Evolutionary conservation across 495 filamentous ascomycete species (phyloP), one percentile per base, ranked within the genome.

Genomic region (Eremomyces bilateralis): DNA sequence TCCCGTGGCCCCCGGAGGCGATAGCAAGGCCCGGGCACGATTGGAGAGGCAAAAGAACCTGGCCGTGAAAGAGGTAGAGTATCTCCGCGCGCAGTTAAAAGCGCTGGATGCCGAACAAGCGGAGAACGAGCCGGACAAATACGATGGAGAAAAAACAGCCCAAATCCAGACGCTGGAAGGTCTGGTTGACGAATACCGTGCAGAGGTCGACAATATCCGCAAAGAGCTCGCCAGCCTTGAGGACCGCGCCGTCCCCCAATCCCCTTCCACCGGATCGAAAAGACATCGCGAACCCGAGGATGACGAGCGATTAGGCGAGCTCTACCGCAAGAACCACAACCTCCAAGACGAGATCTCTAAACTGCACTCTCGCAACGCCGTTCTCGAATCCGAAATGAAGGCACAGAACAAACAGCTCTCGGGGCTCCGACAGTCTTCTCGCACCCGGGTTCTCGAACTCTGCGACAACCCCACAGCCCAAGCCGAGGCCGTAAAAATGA

Each of bases 41-140:
- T 63, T 83, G 16, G 85, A 99, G 47, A 63, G 85, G 24, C 84
- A 94, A 49, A 74, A 79, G 37, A 68, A 67, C 4, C 64, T 95
- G 2, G 81, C 81, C 3, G 54, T 80, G 15, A 92, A 92, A 46
- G 90, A 99, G 50, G 80, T 90, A 4, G 80, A 94, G 42, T 88
- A 85, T 50, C 63, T 99, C 4, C 76, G 90, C 12, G 85, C 78
- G 3, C 88, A 99, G 46, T 58, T 94, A 16, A 90, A 91, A 51
- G 75, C 76, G 0, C 92, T 84, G 37, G 85, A 93, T 40, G 67
- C 71, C 17, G 90, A 95, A 53, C 84, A 94, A 50, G 63, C 65
- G 28, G 85, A 82, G 1, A 76, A 92, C 57, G 71, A 84, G 37
- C 64, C 71, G 2, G 76, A 80, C 12, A 69, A 61, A 29, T 76